These are phyloP conservation scores for Alternaria alternata DNA, from an alignment of 2,329 filamentous ascomycete species.

Conservation along the genomic window DNA sequence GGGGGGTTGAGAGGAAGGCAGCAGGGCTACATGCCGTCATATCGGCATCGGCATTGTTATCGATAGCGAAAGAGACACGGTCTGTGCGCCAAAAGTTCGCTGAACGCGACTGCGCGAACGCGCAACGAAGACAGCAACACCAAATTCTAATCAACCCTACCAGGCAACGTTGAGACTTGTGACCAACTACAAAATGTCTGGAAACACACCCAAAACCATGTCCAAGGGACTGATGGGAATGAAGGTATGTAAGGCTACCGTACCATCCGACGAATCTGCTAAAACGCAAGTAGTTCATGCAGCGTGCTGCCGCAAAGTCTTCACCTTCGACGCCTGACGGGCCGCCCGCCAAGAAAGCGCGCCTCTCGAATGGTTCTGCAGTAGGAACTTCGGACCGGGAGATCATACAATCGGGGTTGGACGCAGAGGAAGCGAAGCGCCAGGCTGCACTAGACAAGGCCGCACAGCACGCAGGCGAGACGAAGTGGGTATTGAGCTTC, in stretches of 20 bases:
- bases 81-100: conserved; percentile 12
- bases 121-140: conserved; percentile 3
- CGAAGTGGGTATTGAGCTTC: conserved; percentile 76
- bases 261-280: conserved; percentile 11
- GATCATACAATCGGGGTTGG: conserved; percentile 69
- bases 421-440: conserved; percentile 72
- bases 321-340: conserved; percentile 60
- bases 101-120: conserved; percentile 14
- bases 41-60: conserved; percentile 1
- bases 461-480: conserved; percentile 70
- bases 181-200: conserved; percentile 31
- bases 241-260: conserved; percentile 64
- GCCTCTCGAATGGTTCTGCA: conserved; percentile 57
- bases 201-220: conserved; percentile 67
- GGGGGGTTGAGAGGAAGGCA: background rate
- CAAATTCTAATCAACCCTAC: background rate
- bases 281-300: conserved; percentile 74
- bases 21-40: background rate
- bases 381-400: conserved; percentile 59
- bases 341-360: conserved; percentile 70
- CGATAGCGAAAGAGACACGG: background rate
- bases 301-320: conserved; percentile 75
- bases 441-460: conserved; percentile 66
- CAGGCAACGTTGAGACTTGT: background rate
- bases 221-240: conserved; percentile 89